Base-by-base conservation (phyloP, 345 rosid species). In the Rhizophora mangle region DNA sequence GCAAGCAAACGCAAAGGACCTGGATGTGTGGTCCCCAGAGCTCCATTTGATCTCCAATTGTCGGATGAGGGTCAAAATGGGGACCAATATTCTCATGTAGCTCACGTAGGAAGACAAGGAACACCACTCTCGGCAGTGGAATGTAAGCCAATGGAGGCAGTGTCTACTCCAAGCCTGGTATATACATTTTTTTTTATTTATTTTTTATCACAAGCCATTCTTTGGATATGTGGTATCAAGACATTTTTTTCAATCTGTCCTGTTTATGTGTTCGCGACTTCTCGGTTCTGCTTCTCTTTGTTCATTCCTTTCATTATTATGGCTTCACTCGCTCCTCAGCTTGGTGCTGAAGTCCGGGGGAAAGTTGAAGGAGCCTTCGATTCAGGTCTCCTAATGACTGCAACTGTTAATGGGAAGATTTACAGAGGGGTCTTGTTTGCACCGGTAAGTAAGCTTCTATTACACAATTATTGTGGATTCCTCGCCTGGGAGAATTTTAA, bases 141-240 rank as follows among this genome's bases (percentile, higher is more conserved):
- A 29, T 75, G 63, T 36, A 79, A 68, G 64, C 75, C 68, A 0
- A 21, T 52, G 32, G 86, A 83, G 24, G 31, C 69, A 57, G 75
- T 37, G 18, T 72, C 78, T 6, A 61, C 56, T 68, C 82, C 68
- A 19, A 85, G 81, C 69, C 47, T 87, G 87, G 91, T 89, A 85
- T 53, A 60, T 21, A 36, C 20, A 19, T 2, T 2, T n/a, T n/a
- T n/a, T n/a, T n/a, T n/a, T n/a, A n/a, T n/a, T n/a, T 4, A 11
- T 43, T 39, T 43, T 4, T 15, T 43, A 11, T 11, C 49, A 43
- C 49, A 13, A 43, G 49, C 49, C 49, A 43, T 43, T 43, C 49
- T 43, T 13, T 11, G 18, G 49, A 13, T 43, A 13, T 13, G 18
- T 15, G 18, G 18, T 5, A 11, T 11, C 49, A 43, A 0, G 49